Conservation (phyloP, 129 eudicot genomes). For the Chrysanthemum makinoi region DNA sequence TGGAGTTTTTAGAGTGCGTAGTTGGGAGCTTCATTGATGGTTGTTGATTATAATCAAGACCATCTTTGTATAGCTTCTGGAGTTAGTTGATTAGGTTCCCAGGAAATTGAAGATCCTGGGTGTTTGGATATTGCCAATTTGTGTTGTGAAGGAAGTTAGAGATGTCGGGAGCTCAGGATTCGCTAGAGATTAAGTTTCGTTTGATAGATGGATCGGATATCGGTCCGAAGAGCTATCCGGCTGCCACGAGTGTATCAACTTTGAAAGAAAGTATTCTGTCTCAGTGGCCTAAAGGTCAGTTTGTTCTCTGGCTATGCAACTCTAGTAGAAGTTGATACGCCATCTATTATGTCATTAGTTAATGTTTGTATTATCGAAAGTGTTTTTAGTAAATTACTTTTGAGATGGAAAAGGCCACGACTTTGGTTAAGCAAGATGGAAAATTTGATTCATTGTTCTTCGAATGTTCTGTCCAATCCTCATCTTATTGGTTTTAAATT, state of each 20-base stretch:
- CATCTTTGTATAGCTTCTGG: constrained; percentile 28
- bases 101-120: constrained; percentile 29
- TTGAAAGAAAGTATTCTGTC: constrained; percentile 82
- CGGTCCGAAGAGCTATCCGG: constrained; percentile 80
- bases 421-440: constrained; percentile 5
- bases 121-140: constrained; percentile 23
- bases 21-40: constrained; percentile 21
- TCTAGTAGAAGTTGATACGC: not conserved
- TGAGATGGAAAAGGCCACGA: not conserved
- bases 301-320: not conserved
- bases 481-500: not conserved
- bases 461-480: too few relatives aligned
- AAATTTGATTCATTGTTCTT: constrained; percentile 7
- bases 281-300: constrained; percentile 90
- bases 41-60: constrained; percentile 30
- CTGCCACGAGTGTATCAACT: constrained; percentile 64
- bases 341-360: not conserved
- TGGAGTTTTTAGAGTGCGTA: constrained; percentile 28
- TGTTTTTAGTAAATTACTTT: constrained; percentile 1
- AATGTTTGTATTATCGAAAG: not conserved
- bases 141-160: constrained; percentile 21
- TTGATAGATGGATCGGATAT: constrained; percentile 82
- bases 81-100: constrained; percentile 21
- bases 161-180: constrained; percentile 78
- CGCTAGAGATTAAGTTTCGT: constrained; percentile 76